Evolutionary conservation across 768 basidiomycete species (phyloP).

Genomic region (Pisolithus sp.): DNA sequence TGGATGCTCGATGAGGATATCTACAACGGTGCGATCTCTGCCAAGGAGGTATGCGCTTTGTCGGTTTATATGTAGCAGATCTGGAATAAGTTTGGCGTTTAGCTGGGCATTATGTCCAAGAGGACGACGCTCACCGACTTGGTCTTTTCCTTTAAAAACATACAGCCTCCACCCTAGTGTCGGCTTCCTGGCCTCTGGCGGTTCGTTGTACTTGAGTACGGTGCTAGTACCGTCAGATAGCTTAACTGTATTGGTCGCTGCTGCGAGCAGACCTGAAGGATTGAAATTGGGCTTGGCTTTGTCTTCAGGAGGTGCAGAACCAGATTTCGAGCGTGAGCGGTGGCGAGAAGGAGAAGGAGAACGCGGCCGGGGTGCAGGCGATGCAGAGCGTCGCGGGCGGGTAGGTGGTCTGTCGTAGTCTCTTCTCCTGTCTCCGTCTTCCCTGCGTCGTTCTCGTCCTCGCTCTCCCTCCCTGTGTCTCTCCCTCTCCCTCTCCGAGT

Average conservation of each 20-base stretch:
- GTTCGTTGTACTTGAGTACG: conserved; percentile 96
- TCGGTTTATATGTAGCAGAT: conserved; percentile 84
- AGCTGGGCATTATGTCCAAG: background rate
- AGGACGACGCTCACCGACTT: conserved; percentile 61
- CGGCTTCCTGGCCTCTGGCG: conserved; percentile 95
- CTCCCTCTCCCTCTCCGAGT: conserved; percentile 20
- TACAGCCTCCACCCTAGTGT: conserved; percentile 87
- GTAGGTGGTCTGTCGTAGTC: conserved; percentile 25
- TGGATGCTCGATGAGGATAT: conserved; percentile 89
- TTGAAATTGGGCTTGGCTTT: conserved; percentile 87
- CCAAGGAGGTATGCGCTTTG: conserved; percentile 96
- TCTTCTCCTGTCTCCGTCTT: conserved; percentile 20
- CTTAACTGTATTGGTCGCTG: conserved; percentile 89
- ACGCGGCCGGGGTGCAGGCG: conserved; percentile 34
- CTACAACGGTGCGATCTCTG: conserved; percentile 78
- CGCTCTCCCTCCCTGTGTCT: conserved; percentile 42
- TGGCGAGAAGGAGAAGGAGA: conserved; percentile 16
- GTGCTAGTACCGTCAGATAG: conserved; percentile 69
- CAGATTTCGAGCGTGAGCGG: conserved; percentile 29
- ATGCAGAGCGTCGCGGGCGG: conserved; percentile 48
- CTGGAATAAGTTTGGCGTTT: conserved; percentile 33
- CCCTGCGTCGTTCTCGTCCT: conserved; percentile 28
- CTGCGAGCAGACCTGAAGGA: conserved; percentile 85
- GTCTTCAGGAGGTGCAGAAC: conserved; percentile 40
- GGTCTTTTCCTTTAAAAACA: conserved; percentile 93